A percentile compares a stretch with the other conserved stretches of the same genome.
These are phyloP conservation scores for Clonostachys sp. DNA, from an alignment of 2,329 filamentous ascomycete genomes.

Conservation along the genomic window DNA sequence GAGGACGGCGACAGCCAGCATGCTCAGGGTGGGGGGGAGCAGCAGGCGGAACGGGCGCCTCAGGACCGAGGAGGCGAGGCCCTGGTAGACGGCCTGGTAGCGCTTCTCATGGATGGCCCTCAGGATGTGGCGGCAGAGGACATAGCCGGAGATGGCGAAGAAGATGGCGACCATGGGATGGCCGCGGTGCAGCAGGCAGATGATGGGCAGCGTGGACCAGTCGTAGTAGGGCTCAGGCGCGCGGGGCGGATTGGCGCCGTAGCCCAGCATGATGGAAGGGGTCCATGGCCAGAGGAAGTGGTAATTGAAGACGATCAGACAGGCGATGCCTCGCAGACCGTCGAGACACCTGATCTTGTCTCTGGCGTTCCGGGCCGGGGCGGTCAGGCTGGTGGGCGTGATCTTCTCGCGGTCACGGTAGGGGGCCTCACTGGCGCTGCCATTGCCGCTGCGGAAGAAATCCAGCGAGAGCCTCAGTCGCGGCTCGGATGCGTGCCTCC, in stretches of 20 bases:
- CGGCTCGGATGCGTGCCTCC: too few species aligned
- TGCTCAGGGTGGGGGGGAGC: slow-evolving; percentile 31
- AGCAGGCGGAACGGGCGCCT: slow-evolving; percentile 31
- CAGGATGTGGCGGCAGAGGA: slow-evolving; percentile 30
- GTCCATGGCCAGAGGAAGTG: slow-evolving; percentile 36
- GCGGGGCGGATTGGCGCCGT: slow-evolving; percentile 26
- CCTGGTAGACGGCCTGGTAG: slow-evolving; percentile 25
- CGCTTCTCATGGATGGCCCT: slow-evolving; percentile 27
- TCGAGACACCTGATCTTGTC: slow-evolving; percentile 33
- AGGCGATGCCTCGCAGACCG: slow-evolving; percentile 33
- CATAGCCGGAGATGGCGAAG: slow-evolving; percentile 37
- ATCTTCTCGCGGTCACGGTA: too few species aligned
- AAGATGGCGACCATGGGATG: slow-evolving; percentile 36
- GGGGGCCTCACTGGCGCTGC: background rate
- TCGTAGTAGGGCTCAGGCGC: slow-evolving; percentile 24
- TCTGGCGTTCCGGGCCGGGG: background rate
- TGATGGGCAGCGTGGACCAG: slow-evolving; percentile 27
- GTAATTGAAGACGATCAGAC: slow-evolving; percentile 35
- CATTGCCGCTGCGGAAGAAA: background rate
- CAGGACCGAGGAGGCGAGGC: slow-evolving; percentile 28
- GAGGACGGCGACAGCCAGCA: slow-evolving; percentile 29
- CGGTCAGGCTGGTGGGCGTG: too few species aligned
- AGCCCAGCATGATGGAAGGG: slow-evolving; percentile 30
- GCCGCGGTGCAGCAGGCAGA: slow-evolving; percentile 31
- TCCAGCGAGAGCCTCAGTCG: too few species aligned